These are phyloP conservation scores for Komagataella pseudopastoris DNA, from an alignment of 805 yeast genomes.

Conservation along the genomic window DNA sequence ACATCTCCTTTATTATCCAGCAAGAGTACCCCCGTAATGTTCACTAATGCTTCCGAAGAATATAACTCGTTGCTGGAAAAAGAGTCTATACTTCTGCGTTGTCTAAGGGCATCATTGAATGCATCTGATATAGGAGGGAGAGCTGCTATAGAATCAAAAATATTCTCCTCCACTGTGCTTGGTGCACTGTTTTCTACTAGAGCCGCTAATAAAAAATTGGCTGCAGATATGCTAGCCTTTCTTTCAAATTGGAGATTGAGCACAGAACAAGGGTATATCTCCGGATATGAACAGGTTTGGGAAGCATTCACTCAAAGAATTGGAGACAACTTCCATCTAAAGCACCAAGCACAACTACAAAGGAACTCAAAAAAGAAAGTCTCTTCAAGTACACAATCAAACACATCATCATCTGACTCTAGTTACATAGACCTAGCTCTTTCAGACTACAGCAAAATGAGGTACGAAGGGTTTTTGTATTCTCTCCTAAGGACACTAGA, in stretches of 20 bases:
- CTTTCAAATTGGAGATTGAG: slow-evolving; percentile 15
- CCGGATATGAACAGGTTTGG: slow-evolving; percentile 7
- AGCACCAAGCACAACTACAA: slow-evolving; percentile 11
- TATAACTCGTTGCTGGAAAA: slow-evolving; percentile 32
- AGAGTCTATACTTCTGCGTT: slow-evolving; percentile 67
- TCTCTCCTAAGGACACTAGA: slow-evolving; percentile 14
- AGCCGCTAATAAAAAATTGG: slow-evolving; percentile 68
- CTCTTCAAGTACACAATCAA: neutral
- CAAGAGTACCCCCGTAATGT: slow-evolving; percentile 4
- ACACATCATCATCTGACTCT: neutral
- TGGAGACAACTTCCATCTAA: slow-evolving; percentile 20
- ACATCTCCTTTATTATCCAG: slow-evolving; percentile 13
- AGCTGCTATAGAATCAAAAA: slow-evolving; percentile 38
- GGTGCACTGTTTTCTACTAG: slow-evolving; percentile 71
- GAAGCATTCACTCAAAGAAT: slow-evolving; percentile 13
- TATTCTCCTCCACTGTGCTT: slow-evolving; percentile 55
- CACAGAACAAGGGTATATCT: neutral
- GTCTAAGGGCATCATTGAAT: slow-evolving; percentile 70
- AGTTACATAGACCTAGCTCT: neutral
- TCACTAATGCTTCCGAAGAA: slow-evolving; percentile 17
- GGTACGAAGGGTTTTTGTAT: slow-evolving; percentile 22
- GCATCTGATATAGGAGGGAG: slow-evolving; percentile 51
- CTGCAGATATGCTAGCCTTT: slow-evolving; percentile 67
- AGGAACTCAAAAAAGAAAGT: neutral
- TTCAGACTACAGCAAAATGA: slow-evolving; percentile 10